These are phyloP conservation scores for Yamadazyma philogaea DNA, from an alignment of 805 yeast genomes.

Conservation along the genomic window DNA sequence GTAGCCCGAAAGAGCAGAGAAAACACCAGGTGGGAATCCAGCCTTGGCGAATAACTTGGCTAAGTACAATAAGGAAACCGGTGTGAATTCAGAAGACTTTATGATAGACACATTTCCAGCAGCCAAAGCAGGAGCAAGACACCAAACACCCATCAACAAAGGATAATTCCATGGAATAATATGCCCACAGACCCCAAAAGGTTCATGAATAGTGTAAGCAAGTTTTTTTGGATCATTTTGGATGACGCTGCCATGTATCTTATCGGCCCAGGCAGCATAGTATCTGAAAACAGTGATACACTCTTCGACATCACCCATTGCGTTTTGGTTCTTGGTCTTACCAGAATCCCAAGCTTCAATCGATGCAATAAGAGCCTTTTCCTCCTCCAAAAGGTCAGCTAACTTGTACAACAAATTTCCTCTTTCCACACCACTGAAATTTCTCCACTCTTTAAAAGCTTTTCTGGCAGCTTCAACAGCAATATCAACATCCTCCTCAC, in stretches of 20 bases:
- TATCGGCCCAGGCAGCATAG: conserved; percentile 65
- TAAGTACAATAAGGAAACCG: conserved; percentile 61
- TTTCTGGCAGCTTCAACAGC: conserved; percentile 39
- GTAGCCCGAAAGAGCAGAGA: conserved; percentile 66
- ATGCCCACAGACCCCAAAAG: conserved; percentile 45
- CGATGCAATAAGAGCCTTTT: conserved; percentile 33
- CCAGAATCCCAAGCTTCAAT: conserved; percentile 49
- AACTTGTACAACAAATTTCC: conserved; percentile 35
- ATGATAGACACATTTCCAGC: conserved; percentile 72
- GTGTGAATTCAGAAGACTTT: conserved; percentile 75
- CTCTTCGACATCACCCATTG: conserved; percentile 47
- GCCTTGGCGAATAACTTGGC: conserved; percentile 58
- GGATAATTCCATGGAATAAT: conserved; percentile 50
- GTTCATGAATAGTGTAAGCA: conserved; percentile 67
- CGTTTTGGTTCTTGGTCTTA: conserved; percentile 45
- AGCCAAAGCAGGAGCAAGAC: conserved; percentile 78
- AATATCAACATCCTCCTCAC: conserved; percentile 39
- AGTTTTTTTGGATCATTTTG: conserved; percentile 47
- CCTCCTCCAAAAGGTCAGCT: conserved; percentile 33
- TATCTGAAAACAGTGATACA: conserved; percentile 46
- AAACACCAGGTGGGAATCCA: conserved; percentile 75
- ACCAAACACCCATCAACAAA: conserved; percentile 70
- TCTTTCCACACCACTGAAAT: conserved; percentile 42
- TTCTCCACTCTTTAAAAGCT: conserved; percentile 47
- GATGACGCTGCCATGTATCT: conserved; percentile 47